Base-by-base conservation (phyloP, 306 rosid genomes). In the Lotus japonicus region DNA sequence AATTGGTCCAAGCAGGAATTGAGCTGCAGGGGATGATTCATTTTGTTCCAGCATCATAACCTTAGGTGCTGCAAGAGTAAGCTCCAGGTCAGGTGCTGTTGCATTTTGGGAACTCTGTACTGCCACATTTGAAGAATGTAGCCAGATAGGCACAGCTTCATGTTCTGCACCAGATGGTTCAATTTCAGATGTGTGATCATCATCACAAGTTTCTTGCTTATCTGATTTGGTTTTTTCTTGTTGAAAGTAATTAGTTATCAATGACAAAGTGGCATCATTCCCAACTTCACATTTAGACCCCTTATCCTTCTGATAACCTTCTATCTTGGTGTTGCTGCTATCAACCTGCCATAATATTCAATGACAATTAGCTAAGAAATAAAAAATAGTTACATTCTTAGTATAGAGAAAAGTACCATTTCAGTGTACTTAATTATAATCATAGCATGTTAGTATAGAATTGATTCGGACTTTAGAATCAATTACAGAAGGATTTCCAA, bases 61-160 rank as follows among this genome's bases (percentile, higher is more conserved):
- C 46, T 56, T 77, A 11, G 85, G 84, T 4, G 76, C 82, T 1
- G 95, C 92, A 53, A 92, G 95, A 45, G 86, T 89, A 54, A 92
- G 96, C 57, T 90, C 91, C 68, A 90, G 80, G 80, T 89, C 81
- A 55, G 70, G 84, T 14, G 35, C 76, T 41, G 77, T 59, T 17
- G 14, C 57, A 49, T 66, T 67, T 66, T 21, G 35, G 42, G 84
- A 35, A 60, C 36, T 31, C 36, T 31, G 36, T 26, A 26, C 31
- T 26, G 31, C 31, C 4, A 26, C 31, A 26, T 26, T 4, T 26
- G 31, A 26, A 26, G 31, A 26, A 75, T 65, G 79, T 31, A 75
- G 54, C 91, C 87, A 85, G 42, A 26, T 71, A 4, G 83, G 80
- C 49, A 74, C 18, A 1, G 18, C n/a, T 33, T 35, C 11, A 72